A percentile compares a stretch with the other conserved stretches of the same genome.
Conservation (phyloP, 2,329 filamentous ascomycete genomes). For the Alternaria tenuissima region DNA sequence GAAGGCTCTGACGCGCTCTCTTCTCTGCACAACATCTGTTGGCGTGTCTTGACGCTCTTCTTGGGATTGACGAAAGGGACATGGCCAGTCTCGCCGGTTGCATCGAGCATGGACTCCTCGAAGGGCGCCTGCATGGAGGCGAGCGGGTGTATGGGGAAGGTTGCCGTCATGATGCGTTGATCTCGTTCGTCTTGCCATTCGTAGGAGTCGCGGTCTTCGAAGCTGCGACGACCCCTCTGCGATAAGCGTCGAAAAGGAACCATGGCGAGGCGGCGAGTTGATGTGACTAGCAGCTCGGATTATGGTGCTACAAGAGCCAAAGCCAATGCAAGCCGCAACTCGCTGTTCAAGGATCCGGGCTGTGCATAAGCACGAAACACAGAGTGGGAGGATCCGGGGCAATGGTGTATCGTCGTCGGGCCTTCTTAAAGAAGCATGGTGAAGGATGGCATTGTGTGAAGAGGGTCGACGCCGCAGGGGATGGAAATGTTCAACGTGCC, state of each 20-base stretch:
- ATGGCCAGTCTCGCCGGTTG: slow-evolving; percentile 55
- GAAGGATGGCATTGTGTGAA: slow-evolving; percentile 31
- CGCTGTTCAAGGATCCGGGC: slow-evolving; percentile 29
- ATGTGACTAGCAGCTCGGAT: slow-evolving; percentile 31
- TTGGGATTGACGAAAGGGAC: slow-evolving; percentile 54
- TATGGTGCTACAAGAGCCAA: slow-evolving; percentile 34
- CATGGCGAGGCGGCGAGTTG: slow-evolving; percentile 27
- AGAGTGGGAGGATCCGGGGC: slow-evolving; percentile 10
- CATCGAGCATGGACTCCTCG: slow-evolving; percentile 80
- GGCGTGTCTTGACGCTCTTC: slow-evolving; percentile 44
- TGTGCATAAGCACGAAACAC: slow-evolving; percentile 39
- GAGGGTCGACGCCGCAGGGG: slow-evolving; percentile 18
- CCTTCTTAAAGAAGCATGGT: slow-evolving; percentile 29
- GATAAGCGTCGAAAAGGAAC: slow-evolving; percentile 34
- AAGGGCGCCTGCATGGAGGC: slow-evolving; percentile 81
- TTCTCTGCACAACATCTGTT: slow-evolving; percentile 62
- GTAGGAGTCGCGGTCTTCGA: slow-evolving; percentile 34
- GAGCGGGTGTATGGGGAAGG: slow-evolving; percentile 72
- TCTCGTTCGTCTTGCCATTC: slow-evolving; percentile 47
- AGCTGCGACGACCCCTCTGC: slow-evolving; percentile 30
- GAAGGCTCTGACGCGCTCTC: slow-evolving; percentile 71
- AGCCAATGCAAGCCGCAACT: slow-evolving; percentile 27
- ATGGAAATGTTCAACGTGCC: slow-evolving; percentile 21
- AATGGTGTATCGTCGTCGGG: slow-evolving; percentile 17
- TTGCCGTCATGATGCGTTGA: slow-evolving; percentile 45